These are phyloP conservation scores for Malassezia obtusa DNA, from an alignment of 1,284 basidiomycete species.

Conservation along the genomic window DNA sequence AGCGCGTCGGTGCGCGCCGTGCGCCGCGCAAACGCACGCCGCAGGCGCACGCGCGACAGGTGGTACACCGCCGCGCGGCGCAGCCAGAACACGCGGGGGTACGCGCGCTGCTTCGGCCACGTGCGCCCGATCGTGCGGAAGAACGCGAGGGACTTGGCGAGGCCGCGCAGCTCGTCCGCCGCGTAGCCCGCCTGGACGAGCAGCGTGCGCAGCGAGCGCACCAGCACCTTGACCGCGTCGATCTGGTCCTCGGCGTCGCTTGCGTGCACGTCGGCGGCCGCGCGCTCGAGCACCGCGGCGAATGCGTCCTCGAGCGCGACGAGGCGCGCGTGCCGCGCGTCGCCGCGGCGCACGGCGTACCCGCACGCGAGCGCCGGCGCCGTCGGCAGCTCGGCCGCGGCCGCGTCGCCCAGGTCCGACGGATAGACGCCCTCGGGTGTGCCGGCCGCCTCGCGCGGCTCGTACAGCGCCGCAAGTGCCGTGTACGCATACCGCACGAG, in stretches of 20 bases:
- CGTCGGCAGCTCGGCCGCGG: slow-evolving; percentile 58
- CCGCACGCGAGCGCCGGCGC: slow-evolving; percentile 53
- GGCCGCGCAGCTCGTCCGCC: slow-evolving; percentile 44
- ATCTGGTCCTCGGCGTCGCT: slow-evolving; percentile 74
- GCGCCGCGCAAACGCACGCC: slow-evolving; percentile 68
- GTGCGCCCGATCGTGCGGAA: slow-evolving; percentile 51
- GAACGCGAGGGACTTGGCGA: slow-evolving; percentile 28
- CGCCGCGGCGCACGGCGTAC: slow-evolving; percentile 61
- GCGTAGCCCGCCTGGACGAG: slow-evolving; percentile 40
- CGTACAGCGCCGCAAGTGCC: slow-evolving; percentile 58
- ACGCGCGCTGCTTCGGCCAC: slow-evolving; percentile 64
- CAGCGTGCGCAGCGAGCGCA: slow-evolving; percentile 45
- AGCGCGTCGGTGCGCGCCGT: slow-evolving; percentile 70
- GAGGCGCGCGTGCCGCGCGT: slow-evolving; percentile 61
- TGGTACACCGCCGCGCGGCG: slow-evolving; percentile 62
- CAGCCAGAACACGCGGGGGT: slow-evolving; percentile 64
- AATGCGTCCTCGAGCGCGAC: slow-evolving; percentile 59
- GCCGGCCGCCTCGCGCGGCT: slow-evolving; percentile 50
- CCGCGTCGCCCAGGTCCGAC: slow-evolving; percentile 56
- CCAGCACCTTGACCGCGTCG: slow-evolving; percentile 63
- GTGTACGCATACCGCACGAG: slow-evolving; percentile 59
- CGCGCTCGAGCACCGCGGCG: slow-evolving; percentile 62
- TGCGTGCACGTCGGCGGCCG: slow-evolving; percentile 55
- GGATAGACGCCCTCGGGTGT: slow-evolving; percentile 39
- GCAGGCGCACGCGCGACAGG: slow-evolving; percentile 61